Evolutionary conservation across 2,329 filamentous ascomycete species (phyloP).

Genomic region (Thielaviopsis euricoi): DNA sequence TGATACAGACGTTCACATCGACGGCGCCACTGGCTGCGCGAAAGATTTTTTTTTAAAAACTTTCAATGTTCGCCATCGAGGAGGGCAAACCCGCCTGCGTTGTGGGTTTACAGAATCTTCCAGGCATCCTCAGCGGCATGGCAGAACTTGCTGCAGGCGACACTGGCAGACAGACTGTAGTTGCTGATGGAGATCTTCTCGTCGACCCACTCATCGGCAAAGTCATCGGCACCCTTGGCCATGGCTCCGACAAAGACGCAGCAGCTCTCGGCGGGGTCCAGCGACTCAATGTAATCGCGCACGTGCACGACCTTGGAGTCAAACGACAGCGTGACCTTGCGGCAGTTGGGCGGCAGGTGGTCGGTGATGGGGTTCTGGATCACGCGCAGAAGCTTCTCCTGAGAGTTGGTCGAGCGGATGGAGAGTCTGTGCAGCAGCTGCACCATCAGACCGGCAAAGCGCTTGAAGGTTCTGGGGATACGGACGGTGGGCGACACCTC

Average conservation of each 20-base stretch:
- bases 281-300: slow-evolving; percentile 68
- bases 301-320: slow-evolving; percentile 78
- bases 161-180: slow-evolving; percentile 90
- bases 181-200: slow-evolving; percentile 98
- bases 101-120: slow-evolving; percentile 58
- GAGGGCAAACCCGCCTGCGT: background rate
- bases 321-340: slow-evolving; percentile 93
- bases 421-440: slow-evolving; percentile 90
- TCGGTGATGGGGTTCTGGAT: slow-evolving; percentile 98
- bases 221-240: slow-evolving; percentile 92
- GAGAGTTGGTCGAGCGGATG: slow-evolving; percentile 89
- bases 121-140: slow-evolving; percentile 94
- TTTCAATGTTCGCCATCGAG: background rate
- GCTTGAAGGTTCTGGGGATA: slow-evolving; percentile 96
- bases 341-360: slow-evolving; percentile 89
- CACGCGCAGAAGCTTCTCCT: slow-evolving; percentile 93
- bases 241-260: slow-evolving; percentile 97
- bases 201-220: slow-evolving; percentile 86
- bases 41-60: background rate
- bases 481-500: slow-evolving; percentile 96
- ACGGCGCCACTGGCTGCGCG: background rate
- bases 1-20: too few species aligned
- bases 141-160: slow-evolving; percentile 98
- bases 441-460: slow-evolving; percentile 96
- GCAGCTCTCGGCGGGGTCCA: slow-evolving; percentile 75